Percentiles rank a stretch among this genome's conserved stretches.
Conservation (phyloP, 805 yeast genomes). For the Kazachstania martiniae region DNA sequence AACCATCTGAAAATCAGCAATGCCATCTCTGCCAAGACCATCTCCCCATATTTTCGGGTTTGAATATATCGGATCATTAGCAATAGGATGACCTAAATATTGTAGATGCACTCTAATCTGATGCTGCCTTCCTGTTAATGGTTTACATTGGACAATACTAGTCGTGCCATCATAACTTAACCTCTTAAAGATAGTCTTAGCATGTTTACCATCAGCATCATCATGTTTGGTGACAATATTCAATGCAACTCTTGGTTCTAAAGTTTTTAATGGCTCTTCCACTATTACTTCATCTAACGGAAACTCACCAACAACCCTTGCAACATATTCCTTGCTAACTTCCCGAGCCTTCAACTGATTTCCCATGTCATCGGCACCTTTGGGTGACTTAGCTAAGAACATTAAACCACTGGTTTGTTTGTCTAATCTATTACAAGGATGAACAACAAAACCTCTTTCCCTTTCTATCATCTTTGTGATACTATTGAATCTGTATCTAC, state of each 20-base stretch:
- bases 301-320: conserved; percentile 78
- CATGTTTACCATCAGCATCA: conserved; percentile 41
- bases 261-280: conserved; percentile 56
- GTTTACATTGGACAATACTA: conserved; percentile 67
- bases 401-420: conserved; percentile 84
- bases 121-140: conserved; percentile 88
- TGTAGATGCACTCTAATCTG: conserved; percentile 91
- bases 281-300: conserved; percentile 48
- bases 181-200: conserved; percentile 59
- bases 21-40: conserved; percentile 49
- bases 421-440: conserved; percentile 83
- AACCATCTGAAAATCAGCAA: conserved; percentile 40
- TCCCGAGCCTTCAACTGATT: conserved; percentile 61
- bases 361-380: conserved; percentile 67
- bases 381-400: conserved; percentile 76
- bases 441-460: conserved; percentile 56
- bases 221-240: conserved; percentile 36
- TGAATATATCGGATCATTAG: conserved; percentile 85
- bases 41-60: conserved; percentile 77
- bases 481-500: conserved; percentile 63
- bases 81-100: conserved; percentile 76
- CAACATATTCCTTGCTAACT: conserved; percentile 76
- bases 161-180: conserved; percentile 52
- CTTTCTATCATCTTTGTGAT: conserved; percentile 66
- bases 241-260: conserved; percentile 63